Base-by-base conservation (phyloP, 2,329 filamentous ascomycete genomes). In the Furcasterigmium furcatum region DNA sequence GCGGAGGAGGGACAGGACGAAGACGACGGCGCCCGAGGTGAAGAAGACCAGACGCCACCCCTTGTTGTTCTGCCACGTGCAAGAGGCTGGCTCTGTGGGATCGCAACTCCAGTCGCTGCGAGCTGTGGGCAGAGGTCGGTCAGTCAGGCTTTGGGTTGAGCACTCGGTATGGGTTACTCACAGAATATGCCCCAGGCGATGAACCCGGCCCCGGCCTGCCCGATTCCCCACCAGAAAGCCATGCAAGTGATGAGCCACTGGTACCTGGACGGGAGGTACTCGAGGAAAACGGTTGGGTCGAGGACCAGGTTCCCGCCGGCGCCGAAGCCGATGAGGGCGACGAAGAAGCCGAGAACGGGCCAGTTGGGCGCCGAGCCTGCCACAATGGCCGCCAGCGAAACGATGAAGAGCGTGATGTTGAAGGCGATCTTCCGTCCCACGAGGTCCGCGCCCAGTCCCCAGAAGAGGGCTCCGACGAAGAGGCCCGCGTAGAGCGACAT, bases 401-500 rank as follows among this genome's bases (percentile, higher is more conserved):
- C 83, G 46, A 87, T 70, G 54, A 87, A 74, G 10, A 88, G 68
- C 3, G 80, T 82, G 19, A 79, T 65, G 55, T 88, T 88, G 67
- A 88, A 89, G 5, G 85, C 84, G 52, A 79, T 80, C 50, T 79
- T 77, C 36, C 85, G 73, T 6, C 84, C 85, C 49, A 88, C 82
- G 27, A 88, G 73, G 55, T 88, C 85, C 19, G 82, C 83, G 4
- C 73, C 73, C 24, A 85, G 63, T 2, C 84, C 84, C 84, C 84
- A 88, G 63, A 87, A 87, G 21, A 87, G 58, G 14, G 81, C 82
- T 2, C 82, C 78, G 0, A 68, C 50, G 43, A 74, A 68, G 68
- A 74, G 74, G 14, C 76, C 76, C 9, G 74, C 70, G 55, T 84
- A 87, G 2, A 73, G 75, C 5, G 84, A 76, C 41, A 87, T 76